Percentiles rank a stretch among this genome's conserved stretches.
phyloP scores from a whole-genome alignment of 73 alveolate species.

The Uronychia binucleata region DNA sequence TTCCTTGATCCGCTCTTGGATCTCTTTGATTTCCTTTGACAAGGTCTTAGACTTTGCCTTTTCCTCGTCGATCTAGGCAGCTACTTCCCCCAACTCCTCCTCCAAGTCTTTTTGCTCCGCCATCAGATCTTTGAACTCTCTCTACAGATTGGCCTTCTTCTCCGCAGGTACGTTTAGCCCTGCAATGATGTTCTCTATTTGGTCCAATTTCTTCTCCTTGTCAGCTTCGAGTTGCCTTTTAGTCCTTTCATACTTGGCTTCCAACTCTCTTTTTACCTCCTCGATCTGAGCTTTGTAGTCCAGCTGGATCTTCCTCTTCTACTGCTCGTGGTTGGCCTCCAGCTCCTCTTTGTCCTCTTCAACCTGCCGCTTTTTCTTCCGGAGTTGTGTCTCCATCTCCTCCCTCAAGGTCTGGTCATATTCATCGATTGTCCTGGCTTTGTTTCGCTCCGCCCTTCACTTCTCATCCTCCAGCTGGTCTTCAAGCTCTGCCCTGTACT shows the following conservation, averaged over 20 bases:
- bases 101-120: too few species aligned
- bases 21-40: too few species aligned
- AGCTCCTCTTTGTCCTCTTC: not conserved
- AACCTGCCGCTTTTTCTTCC: not conserved
- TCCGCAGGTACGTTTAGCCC: not conserved
- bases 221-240: not conserved
- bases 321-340: not conserved
- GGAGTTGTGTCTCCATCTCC: not conserved
- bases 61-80: too few species aligned
- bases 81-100: too few species aligned
- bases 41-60: too few species aligned
- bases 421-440: not conserved
- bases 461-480: not conserved
- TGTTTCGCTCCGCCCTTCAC: not conserved
- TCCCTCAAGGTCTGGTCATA: not conserved
- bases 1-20: too few species aligned
- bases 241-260: not conserved
- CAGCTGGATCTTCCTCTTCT: not conserved
- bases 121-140: not conserved
- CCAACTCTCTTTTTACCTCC: not conserved
- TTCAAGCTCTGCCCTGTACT: not conserved
- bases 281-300: not conserved
- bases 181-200: not conserved
- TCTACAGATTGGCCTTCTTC: not conserved
- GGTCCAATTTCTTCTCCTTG: not conserved